phyloP scores from a whole-genome alignment of 148 eudicot genomes.

The Selenicereus undatus region DNA sequence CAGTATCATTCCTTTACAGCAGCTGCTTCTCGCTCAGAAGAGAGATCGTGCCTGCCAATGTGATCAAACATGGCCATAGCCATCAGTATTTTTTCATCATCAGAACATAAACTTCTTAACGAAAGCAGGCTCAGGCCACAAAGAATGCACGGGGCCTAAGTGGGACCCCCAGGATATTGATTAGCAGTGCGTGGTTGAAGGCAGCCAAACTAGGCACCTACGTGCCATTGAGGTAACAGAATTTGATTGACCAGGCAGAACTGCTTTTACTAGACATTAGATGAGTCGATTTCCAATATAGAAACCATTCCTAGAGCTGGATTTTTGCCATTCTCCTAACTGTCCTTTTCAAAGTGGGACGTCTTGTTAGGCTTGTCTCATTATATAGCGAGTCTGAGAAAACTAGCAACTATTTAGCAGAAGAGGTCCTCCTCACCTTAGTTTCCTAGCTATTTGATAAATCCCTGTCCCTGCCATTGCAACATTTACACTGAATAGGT shows the following conservation, averaged over 20 bases:
- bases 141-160: too few relatives aligned
- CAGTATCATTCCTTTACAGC: conserved; percentile 4
- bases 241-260: too few relatives aligned
- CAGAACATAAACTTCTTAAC: background rate
- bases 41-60: conserved; percentile 11
- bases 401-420: background rate
- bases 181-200: too few relatives aligned
- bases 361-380: background rate
- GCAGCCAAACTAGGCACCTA: too few relatives aligned
- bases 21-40: background rate
- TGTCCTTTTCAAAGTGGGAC: too few relatives aligned
- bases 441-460: conserved; percentile 22
- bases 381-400: background rate
- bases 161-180: too few relatives aligned
- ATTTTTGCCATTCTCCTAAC: background rate
- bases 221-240: too few relatives aligned
- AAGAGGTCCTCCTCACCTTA: conserved; percentile 9
- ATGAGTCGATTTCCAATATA: too few relatives aligned
- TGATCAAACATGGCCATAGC: background rate
- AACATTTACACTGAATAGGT: conserved; percentile 26
- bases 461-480: conserved; percentile 26
- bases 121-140: too few relatives aligned
- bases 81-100: background rate
- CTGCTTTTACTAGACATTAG: too few relatives aligned
- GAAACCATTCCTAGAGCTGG: too few relatives aligned